Base-by-base conservation (phyloP, 2,329 filamentous ascomycete species). In the Trichoderma sp. region DNA sequence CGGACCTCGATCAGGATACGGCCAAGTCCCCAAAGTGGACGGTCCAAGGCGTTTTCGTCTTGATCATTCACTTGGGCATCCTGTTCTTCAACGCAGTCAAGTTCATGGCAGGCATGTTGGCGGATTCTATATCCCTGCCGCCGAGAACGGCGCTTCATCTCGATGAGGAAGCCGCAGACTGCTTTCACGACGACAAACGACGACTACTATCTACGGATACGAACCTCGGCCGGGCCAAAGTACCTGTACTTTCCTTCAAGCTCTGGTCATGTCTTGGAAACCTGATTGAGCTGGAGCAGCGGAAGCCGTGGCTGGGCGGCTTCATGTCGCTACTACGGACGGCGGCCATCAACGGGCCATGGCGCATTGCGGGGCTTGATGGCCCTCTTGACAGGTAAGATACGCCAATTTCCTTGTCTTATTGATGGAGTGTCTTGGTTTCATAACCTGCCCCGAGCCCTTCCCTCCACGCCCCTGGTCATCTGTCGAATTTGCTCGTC, bases 221-320 rank as follows among this genome's bases (percentile, higher is more conserved):
- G 24, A 39, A 47, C 15, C 5, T 55, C 39, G n/a, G 21, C 30
- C 24, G 50, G 45, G 66, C 57, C 67, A 85, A 82, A 75, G 83
- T 83, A 66, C 90, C 92, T 61, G 84, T 97, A 70, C 79, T 95
- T 67, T 84, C 85, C 69, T 97, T 95, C 83, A 87, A 85, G 72
- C 75, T 92, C 60, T 97, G 91, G 88, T 82, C 87, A 71, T 91
- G 90, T 77, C 76, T 89, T 64, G 88, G 88, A 68, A 88, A 87
- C 75, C 78, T 96, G 68, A 78, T 93, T 70, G 88, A 93, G 81
- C 78, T 97, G 74, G 83, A 89, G 70, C 77, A 81, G 69, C 90
- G 92, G 77, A 96, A 97, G 92, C 94, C 94, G 68, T 98, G 94
- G 94, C 84, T 97, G 64, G 84, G 83, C 74, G 92, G 92, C 74